A percentile compares a stretch with the other conserved stretches of the same genome.
phyloP scores from a whole-genome alignment of 495 filamentous ascomycete species.

The Penicillium cosmopolitanum region DNA sequence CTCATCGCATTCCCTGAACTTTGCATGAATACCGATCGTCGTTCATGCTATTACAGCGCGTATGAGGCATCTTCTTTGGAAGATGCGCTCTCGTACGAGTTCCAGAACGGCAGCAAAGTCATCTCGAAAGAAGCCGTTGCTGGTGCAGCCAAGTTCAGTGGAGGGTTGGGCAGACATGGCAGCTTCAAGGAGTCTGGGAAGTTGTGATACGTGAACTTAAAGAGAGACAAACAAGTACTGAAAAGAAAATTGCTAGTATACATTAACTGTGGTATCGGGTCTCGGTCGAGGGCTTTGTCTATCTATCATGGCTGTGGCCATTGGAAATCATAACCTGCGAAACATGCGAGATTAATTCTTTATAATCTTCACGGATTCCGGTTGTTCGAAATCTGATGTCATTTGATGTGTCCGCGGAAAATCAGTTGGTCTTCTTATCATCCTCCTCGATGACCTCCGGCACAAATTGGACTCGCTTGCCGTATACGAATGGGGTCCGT shows the following conservation, averaged over 20 bases:
- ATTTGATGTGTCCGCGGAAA: not conserved
- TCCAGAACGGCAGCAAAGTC: constrained; percentile 40
- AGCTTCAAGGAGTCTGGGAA: constrained; percentile 35
- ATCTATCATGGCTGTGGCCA: not conserved
- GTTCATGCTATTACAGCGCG: constrained; percentile 45
- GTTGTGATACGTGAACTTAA: not conserved
- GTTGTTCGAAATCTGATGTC: not conserved
- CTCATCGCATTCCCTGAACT: constrained; percentile 48
- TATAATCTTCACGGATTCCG: not conserved
- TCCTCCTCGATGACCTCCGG: constrained; percentile 25
- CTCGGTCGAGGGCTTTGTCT: not conserved
- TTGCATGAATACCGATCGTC: constrained; percentile 48
- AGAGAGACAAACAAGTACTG: not conserved
- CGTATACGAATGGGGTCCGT: constrained; percentile 57
- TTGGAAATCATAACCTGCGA: not conserved
- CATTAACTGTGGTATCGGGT: constrained; percentile 13
- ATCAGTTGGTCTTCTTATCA: constrained; percentile 37
- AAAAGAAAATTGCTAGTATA: constrained; percentile 11
- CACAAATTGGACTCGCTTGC: constrained; percentile 65
- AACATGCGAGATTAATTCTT: too few relatives aligned
- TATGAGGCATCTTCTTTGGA: constrained; percentile 46
- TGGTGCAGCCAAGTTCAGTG: constrained; percentile 47
- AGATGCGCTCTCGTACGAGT: constrained; percentile 50
- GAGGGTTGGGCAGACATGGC: constrained; percentile 47
- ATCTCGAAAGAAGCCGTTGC: constrained; percentile 41